Percentiles rank a stretch among this genome's conserved stretches.
phyloP scores from a whole-genome alignment of 768 basidiomycete species.

The Plicaturopsis crispa region DNA sequence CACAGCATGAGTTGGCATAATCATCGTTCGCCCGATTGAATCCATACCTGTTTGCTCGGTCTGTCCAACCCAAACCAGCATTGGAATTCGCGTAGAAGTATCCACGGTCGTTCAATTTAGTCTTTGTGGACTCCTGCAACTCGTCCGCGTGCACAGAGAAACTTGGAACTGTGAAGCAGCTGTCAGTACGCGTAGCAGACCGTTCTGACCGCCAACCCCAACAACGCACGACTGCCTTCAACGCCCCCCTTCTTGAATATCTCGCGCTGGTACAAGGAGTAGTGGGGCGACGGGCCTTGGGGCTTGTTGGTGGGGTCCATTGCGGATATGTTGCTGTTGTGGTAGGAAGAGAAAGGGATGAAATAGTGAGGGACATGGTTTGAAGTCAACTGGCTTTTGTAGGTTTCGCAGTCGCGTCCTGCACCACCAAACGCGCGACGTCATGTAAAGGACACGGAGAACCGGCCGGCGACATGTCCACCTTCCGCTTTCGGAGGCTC shows the following conservation, averaged over 20 bases:
- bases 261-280: constrained; percentile 44
- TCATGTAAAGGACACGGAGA: no score
- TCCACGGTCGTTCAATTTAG: constrained; percentile 34
- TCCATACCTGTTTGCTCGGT: constrained; percentile 36
- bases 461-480: no score
- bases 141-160: constrained; percentile 37
- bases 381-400: no score
- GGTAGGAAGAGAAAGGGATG: no score
- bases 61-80: constrained; percentile 44
- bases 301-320: constrained; percentile 45
- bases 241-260: constrained; percentile 33
- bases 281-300: constrained; percentile 38
- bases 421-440: no score
- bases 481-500: no score
- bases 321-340: no score
- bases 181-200: background rate
- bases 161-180: constrained; percentile 22
- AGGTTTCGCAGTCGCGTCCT: no score
- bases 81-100: constrained; percentile 48
- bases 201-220: no score
- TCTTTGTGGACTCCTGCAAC: constrained; percentile 30
- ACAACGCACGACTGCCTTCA: constrained; percentile 24
- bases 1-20: background rate
- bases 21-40: background rate
- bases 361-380: no score